A percentile compares a stretch with the other conserved stretches of the same genome.
Evolutionary conservation across 176 grass and related monocot species (phyloP).

Genomic region (Aegilops tauschii): DNA sequence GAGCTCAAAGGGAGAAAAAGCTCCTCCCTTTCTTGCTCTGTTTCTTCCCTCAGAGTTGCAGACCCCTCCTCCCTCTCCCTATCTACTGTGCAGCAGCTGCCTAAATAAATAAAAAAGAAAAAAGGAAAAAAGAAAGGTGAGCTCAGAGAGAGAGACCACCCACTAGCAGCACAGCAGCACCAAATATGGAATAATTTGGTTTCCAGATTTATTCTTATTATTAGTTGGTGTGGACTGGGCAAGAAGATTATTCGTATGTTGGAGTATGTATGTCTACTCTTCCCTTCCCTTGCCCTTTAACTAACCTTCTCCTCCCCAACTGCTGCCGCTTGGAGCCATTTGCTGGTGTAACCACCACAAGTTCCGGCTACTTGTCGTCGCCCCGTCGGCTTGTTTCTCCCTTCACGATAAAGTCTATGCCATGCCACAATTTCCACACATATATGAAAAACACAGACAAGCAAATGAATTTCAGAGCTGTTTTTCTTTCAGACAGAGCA

Average conservation of each 20-base stretch:
- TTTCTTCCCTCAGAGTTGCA: too few species aligned
- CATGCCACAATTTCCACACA: background rate
- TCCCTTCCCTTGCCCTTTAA: background rate
- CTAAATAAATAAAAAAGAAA: background rate
- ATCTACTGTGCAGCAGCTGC: background rate
- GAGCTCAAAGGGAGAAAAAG: slow-evolving; percentile 31
- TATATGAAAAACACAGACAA: background rate
- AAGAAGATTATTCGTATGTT: slow-evolving; percentile 25
- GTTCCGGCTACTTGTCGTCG: slow-evolving; percentile 28
- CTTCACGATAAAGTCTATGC: slow-evolving; percentile 55
- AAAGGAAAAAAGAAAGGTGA: too few species aligned
- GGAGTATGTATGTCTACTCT: slow-evolving; percentile 1
- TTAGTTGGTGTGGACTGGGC: slow-evolving; percentile 29
- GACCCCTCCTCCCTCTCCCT: too few species aligned
- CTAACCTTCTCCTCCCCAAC: slow-evolving; percentile 26
- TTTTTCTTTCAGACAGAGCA: background rate
- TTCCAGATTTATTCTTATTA: background rate
- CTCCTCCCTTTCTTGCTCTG: background rate
- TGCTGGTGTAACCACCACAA: slow-evolving; percentile 62
- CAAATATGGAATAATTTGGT: slow-evolving; percentile 47
- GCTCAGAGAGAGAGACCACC: slow-evolving; percentile 17
- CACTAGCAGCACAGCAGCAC: slow-evolving; percentile 52
- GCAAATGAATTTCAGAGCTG: background rate
- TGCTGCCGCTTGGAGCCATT: slow-evolving; percentile 49
- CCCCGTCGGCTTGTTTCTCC: slow-evolving; percentile 22